Conservation (phyloP, 345 rosid genomes). For the thale cress (Arabidopsis thaliana) region TAIR10.1 NC_003070.9:27540001-27540500, state of each 20-base stretch:
- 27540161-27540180: constrained; percentile 15
- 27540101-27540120: neutral
- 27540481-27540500: constrained; percentile 14
- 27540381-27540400: constrained; percentile 37
- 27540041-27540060: constrained; percentile 68
- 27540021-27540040: constrained; percentile 68
- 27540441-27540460: constrained; percentile 38
- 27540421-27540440: constrained; percentile 37
- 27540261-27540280: constrained; percentile 3
- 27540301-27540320: constrained; percentile 21
- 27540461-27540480: constrained; percentile 7
- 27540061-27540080: constrained; percentile 56
- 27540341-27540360: constrained; percentile 36
- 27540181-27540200: constrained; percentile 10
- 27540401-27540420: constrained; percentile 45
- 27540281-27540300: constrained; percentile 31
- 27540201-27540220: constrained; percentile 16
- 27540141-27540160: constrained; percentile 30
- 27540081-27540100: constrained; percentile 23
- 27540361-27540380: constrained; percentile 34
- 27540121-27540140: neutral
- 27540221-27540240: neutral
- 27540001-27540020: constrained; percentile 57
- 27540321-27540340: constrained; percentile 35
- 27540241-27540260: neutral